Base-by-base conservation (phyloP, 2,329 filamentous ascomycete species). In the Sporothrix mexicana region DNA sequence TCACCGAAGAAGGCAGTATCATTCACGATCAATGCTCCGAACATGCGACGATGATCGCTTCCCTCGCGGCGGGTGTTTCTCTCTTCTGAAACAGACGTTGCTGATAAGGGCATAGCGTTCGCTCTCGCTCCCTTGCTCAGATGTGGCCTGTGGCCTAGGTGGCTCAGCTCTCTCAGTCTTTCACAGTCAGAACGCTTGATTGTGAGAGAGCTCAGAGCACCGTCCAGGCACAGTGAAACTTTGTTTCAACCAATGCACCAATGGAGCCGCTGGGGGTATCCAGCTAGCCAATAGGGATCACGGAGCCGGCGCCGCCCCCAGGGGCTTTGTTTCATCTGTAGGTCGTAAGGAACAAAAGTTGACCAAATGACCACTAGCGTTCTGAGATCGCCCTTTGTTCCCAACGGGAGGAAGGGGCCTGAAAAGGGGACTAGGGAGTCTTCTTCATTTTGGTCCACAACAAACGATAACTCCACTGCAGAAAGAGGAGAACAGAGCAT, bases 281-380 rank as follows among this genome's bases (percentile, higher is more conserved):
- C 47, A 68, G 13, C 45, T 23, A 53, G n/a, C 70, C 73, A 74
- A 74, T 74, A 55, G 70, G 62, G 55, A 17, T 6, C 36, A 10
- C 49, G 30, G 17, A 45, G 15, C 15, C 70, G 23, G 15, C 43
- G 20, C 62, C 53, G 23, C 17, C 53, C 53, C 25, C 53, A 62
- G 66, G 64, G 71, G 66, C 30, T 20, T 30, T 69, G 71, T 72
- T 72, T 72, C 71, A 72, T 43, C 55, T 69, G 64, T 53, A n/a
- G n/a, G n/a, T n/a, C n/a, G n/a, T n/a, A 68, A 72, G 62, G 64
- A 62, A 67, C 71, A 41, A 43, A 43, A 53, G 53, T 51, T 53
- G 43, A 25, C 71, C 53, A 69, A 53, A 61, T n/a, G 45, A 53
- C 64, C 64, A 69, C 71, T 72, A 72, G 71, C 41, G 62, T 71